Evolutionary conservation across 2,329 filamentous ascomycete genomes (phyloP), one percentile per base, ranked within the genome.

Genomic region (Arthroderma sp.): DNA sequence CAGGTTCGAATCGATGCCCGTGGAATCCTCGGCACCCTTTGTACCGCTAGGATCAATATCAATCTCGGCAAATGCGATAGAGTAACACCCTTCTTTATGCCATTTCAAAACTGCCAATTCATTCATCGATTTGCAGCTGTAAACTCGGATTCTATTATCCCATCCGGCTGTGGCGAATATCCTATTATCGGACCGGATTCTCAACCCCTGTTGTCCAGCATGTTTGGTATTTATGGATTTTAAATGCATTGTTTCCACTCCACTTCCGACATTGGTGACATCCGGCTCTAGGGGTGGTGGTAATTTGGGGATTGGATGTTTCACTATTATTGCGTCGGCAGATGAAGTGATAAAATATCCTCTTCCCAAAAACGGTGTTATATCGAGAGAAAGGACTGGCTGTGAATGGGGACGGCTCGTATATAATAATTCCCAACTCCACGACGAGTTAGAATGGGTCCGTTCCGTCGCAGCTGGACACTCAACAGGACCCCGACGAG

Each of bases 51-150:
- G 25, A 81, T 59, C 58, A 9, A 33, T 31, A 25, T 59, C 28
- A 1, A 81, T 63, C 1, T 73, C 64, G 0, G 78, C 84, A 74
- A 97, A 94, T 0, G 82, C 84, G 17, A 88, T 79, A 2, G 88
- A 81, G 72, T 93, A 96, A 62, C 88, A 91, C 0, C 91, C 91
- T 33, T 87, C 85, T 63, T 86, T 84, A 71, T 97, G 93, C 91
- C 91, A 97, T 71, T 94, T 95, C 61, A 97, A 74, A 56, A 96
- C 89, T 0, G 91, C 93, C 9, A 97, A 72, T 70, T 97, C 91
- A 66, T 85, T 87, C 77, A 97, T 79, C 0, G 83, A 86, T 71
- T 86, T 89, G 51, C 79, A 74, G 2, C 86, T 86, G 70, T 97
- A 98, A 1, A 97, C 83, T 7, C 93, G 79, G 1, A 91, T 76